phyloP scores from a whole-genome alignment of 306 rosid genomes.

The Vachellia pachyceras region DNA sequence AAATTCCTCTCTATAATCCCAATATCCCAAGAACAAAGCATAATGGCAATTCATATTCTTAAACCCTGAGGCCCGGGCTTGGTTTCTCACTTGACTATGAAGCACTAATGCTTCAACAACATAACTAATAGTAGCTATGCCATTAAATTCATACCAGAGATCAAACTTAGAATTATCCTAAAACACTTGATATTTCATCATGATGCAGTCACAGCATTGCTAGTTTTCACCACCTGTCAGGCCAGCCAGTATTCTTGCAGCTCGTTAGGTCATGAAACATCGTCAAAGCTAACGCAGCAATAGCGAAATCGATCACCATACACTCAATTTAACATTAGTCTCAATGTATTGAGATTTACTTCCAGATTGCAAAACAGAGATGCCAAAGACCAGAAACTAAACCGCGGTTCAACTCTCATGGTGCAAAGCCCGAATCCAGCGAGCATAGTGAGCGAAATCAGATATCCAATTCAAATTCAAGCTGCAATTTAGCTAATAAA shows the following conservation, averaged over 20 bases:
- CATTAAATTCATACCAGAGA: not conserved
- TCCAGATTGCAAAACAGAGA: not conserved
- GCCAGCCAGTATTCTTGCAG: not conserved
- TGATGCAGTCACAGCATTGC: not conserved
- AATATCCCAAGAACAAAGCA: conserved; percentile 25
- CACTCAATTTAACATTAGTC: not conserved
- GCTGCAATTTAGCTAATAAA: conserved; percentile 10
- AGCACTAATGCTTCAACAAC: not conserved
- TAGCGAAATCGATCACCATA: not conserved
- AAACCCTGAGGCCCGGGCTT: conserved; percentile 14
- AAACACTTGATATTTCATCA: not conserved
- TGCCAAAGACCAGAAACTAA: not conserved
- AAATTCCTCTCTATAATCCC: not conserved
- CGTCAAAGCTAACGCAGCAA: conserved; percentile 26
- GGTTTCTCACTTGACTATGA: not conserved
- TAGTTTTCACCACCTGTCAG: not conserved
- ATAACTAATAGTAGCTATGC: not conserved
- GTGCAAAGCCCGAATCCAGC: not conserved
- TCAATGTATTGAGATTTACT: not conserved
- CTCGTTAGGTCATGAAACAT: not conserved
- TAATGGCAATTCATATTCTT: not conserved
- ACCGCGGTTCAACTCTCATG: not conserved
- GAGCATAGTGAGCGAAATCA: not conserved
- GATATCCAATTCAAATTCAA: conserved; percentile 7
- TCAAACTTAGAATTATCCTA: not conserved